These are phyloP conservation scores for Nannizziopsis barbatae DNA, from an alignment of 2,329 filamentous ascomycete genomes.

Conservation along the genomic window DNA sequence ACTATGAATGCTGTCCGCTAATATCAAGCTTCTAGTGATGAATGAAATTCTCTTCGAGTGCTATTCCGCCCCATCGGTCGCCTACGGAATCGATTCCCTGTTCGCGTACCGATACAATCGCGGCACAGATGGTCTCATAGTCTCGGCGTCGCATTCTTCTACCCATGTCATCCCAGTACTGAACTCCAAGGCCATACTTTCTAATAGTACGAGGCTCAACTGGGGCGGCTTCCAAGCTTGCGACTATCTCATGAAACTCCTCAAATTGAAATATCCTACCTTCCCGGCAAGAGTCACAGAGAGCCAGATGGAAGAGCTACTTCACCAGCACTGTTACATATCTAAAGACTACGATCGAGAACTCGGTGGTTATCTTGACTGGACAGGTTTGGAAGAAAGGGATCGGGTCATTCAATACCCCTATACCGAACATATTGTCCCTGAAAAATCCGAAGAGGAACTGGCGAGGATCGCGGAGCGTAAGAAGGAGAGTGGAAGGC, in stretches of 20 bases:
- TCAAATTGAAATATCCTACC: conserved; percentile 80
- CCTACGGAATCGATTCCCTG: conserved; percentile 90
- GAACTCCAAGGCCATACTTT: conserved; percentile 70
- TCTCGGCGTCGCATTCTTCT: conserved; percentile 85
- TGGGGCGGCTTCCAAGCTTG: conserved; percentile 88
- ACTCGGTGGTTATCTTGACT: conserved; percentile 66
- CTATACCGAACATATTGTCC: conserved; percentile 76
- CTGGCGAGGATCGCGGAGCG: conserved; percentile 81
- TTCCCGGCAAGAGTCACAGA: conserved; percentile 78
- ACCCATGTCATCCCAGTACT: conserved; percentile 93
- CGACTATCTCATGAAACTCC: conserved; percentile 81
- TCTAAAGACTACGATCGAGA: conserved; percentile 75
- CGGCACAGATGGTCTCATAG: conserved; percentile 73
- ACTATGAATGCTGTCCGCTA: background rate
- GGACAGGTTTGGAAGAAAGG: conserved; percentile 81
- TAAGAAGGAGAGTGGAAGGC: conserved; percentile 83
- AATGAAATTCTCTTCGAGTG: conserved; percentile 95
- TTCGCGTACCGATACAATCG: conserved; percentile 93
- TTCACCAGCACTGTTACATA: conserved; percentile 81
- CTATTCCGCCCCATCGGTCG: conserved; percentile 78
- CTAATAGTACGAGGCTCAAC: conserved; percentile 77
- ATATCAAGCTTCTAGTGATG: conserved; percentile 57
- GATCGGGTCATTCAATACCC: conserved; percentile 87
- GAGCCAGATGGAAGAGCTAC: conserved; percentile 75
- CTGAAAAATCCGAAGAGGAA: conserved; percentile 92